Evolutionary conservation across 495 filamentous ascomycete species (phyloP), one percentile per base, ranked within the genome.

Genomic region (Talaromyces adpressus): DNA sequence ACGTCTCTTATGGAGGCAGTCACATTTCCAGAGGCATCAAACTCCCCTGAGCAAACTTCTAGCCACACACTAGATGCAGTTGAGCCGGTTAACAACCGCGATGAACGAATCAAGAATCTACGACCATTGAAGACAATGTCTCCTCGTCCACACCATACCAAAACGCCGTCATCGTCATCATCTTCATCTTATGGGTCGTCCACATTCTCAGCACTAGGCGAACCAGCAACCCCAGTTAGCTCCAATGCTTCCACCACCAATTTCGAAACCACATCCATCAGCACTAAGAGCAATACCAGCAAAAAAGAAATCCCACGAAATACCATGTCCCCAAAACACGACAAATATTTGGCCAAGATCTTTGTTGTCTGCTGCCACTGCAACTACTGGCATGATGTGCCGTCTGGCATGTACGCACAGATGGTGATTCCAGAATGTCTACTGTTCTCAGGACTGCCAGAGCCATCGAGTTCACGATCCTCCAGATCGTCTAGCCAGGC

Each of bases 361-460:
- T 86, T 93, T 63, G 89, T 92, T 6, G 87, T 92, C 62, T 93
- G 90, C 71, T 93, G 90, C 71, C 83, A 79, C 61, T 93, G 90
- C 80, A 87, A 87, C 61, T 91, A 87, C 72, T 92, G 88, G 82
- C 88, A 92, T 72, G 90, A 92, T 67, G 83, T 91, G 72, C 90
- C 90, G 9, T 87, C 85, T 9, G 85, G 87, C 51, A 77, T 90
- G 58, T 92, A 92, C 68, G 85, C 89, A 61, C 88, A 82, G 68
- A 89, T 91, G 80, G 85, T 86, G 20, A 84, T 83, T 66, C 83
- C 86, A 9, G 85, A 88, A 62, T 79, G 78, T 53, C 41, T 62
- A n/a, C 9, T 52, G 20, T 62, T 62, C 23, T 51, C 60, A 0
- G 45, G 45, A 22, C 18, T 51, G 25, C 22, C 39, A 4, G 60